These are phyloP conservation scores for Vigna radiata DNA, from an alignment of 306 rosid species.

Conservation along the genomic window DNA sequence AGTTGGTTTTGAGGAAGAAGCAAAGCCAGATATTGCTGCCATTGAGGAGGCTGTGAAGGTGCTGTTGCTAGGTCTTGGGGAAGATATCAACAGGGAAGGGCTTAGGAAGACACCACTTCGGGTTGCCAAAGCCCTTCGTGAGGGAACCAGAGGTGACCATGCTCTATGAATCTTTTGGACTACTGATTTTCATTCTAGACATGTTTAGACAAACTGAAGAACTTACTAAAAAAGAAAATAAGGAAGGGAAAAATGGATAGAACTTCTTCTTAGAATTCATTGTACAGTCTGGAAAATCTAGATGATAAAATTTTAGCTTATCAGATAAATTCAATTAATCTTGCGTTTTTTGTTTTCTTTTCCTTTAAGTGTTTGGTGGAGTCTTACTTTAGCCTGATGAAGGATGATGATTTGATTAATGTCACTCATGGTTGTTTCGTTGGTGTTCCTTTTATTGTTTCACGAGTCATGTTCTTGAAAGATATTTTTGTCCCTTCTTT, in stretches of 20 bases:
- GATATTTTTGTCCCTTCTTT: not conserved
- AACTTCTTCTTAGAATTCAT: not conserved
- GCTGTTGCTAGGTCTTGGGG: constrained; percentile 78
- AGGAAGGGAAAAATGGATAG: not conserved
- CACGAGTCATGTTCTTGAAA: constrained; percentile 9
- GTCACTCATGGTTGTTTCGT: not conserved
- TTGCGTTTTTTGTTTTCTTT: not conserved
- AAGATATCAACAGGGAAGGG: constrained; percentile 88
- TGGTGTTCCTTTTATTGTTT: constrained; percentile 4
- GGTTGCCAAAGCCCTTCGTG: constrained; percentile 86
- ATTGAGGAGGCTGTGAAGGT: constrained; percentile 82
- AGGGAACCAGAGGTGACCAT: constrained; percentile 83
- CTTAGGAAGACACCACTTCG: constrained; percentile 85
- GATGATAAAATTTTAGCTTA: not conserved
- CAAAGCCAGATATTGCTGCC: constrained; percentile 47
- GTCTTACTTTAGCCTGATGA: not conserved
- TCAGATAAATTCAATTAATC: not conserved
- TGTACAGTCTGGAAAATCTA: not conserved
- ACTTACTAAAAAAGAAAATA: not conserved
- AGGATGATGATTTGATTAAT: not conserved
- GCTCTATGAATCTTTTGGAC: constrained; percentile 40
- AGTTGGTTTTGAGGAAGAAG: constrained; percentile 59
- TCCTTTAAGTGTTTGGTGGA: not conserved
- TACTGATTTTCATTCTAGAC: not conserved
- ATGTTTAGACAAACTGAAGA: not conserved